Evolutionary conservation across 2,329 filamentous ascomycete species (phyloP).

Genomic region (Colletotrichum spinosum): DNA sequence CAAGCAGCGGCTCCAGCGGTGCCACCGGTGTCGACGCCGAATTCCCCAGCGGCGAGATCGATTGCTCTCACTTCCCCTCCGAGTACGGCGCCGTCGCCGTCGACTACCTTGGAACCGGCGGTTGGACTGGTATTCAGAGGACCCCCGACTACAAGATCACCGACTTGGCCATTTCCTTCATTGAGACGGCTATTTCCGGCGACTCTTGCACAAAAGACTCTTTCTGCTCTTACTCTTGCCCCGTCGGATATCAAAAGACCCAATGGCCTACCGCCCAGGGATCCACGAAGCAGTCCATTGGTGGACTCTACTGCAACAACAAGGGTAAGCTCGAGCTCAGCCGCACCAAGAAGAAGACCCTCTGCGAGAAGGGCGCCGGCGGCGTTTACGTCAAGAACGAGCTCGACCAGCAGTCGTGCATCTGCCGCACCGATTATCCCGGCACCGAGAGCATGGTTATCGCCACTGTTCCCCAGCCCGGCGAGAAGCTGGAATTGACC

Average conservation of each 20-base stretch:
- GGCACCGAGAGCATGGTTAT: conserved; percentile 91
- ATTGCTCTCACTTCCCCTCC: conserved; percentile 80
- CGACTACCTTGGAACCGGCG: conserved; percentile 75
- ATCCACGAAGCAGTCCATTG: conserved; percentile 82
- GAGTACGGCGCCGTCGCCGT: conserved; percentile 82
- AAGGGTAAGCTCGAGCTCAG: conserved; percentile 82
- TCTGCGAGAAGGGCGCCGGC: conserved; percentile 80
- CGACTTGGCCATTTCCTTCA: conserved; percentile 70
- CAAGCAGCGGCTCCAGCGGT: conserved; percentile 41
- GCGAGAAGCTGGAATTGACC: conserved; percentile 72
- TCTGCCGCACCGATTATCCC: conserved; percentile 97
- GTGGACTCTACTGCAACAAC: conserved; percentile 83
- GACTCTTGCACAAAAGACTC: conserved; percentile 68
- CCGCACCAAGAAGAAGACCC: conserved; percentile 71
- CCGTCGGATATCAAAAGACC: conserved; percentile 89
- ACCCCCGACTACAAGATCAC: conserved; percentile 62
- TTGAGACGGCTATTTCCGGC: conserved; percentile 72
- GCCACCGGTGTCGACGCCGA: conserved; percentile 69
- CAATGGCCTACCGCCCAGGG: conserved; percentile 90
- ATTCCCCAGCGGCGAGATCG: conserved; percentile 81
- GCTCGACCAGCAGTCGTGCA: conserved; percentile 71
- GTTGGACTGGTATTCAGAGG: conserved; percentile 85
- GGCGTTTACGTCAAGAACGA: conserved; percentile 82
- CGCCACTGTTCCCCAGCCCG: conserved; percentile 73
- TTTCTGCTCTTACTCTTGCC: conserved; percentile 95